Base-by-base conservation (phyloP, 768 basidiomycete species). In the Flagelloscypha sp. region DNA sequence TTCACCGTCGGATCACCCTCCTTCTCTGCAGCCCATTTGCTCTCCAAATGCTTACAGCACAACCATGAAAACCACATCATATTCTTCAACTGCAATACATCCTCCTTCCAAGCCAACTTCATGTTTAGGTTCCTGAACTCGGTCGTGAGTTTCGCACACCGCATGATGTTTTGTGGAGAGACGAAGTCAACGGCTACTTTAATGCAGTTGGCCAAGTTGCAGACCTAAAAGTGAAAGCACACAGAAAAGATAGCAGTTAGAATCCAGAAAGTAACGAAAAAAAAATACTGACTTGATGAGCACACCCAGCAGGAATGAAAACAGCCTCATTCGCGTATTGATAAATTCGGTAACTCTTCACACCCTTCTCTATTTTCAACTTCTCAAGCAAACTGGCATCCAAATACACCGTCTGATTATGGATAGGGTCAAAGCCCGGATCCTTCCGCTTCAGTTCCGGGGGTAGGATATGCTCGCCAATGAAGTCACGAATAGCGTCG, bases 11-110 rank as follows among this genome's bases (percentile, higher is more conserved):
- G n/a, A n/a, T n/a, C n/a, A n/a, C n/a, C n/a, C 25, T 2, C 25
- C 25, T 27, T 10, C 10, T 10, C 25, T 27, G 25, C 13, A 27
- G 10, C 25, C 13, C 13, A 10, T 40, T 63, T 56, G 40, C 54
- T 63, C 43, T 72, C 70, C 44, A 70, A 66, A 30, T 63, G 64
- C 36, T 55, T 54, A 41, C 82, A 82, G 31, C 81, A 81, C 47
- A 84, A 59, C 88, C 88, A 92, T 22, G 85, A 82, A 49, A 85
- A 93, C 84, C 89, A 90, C 76, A 95, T 82, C 78, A 90, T 90
- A 38, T 81, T 85, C 39, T 83, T 70, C 42, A 95, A 66, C 61
- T 93, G 88, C 48, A 97, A 65, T 4, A 94, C 85, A 52, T 97
- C 93, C 54, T 89, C 84, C 57, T 93, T 92, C 93, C 93, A 97